Base-by-base conservation (phyloP, 2,329 filamentous ascomycete species). In the Pseudogymnoascus sp. region DNA sequence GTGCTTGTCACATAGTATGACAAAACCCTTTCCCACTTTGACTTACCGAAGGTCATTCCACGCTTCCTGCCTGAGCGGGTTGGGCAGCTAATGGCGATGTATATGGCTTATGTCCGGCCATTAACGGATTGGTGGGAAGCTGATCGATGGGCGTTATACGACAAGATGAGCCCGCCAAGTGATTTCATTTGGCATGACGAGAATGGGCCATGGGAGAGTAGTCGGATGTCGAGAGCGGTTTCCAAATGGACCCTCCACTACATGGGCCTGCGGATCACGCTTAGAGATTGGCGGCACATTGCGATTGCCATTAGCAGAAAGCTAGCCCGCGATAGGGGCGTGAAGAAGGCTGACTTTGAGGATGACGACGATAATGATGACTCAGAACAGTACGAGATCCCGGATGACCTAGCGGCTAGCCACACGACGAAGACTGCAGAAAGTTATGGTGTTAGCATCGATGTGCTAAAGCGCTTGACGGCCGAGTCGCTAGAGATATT, bases 401-500 rank as follows among this genome's bases (percentile, higher is more conserved):
- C 33, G 3, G 59, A 61, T n/a, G 35, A 61, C 35, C 59, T 61
- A n/a, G 59, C 59, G 11, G 59, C 59, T 29, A 38, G 16, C 35
- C 59, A 61, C 59, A 61, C 59, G 1, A 42, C 2, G 1, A 16
- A 61, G 59, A 61, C 33, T 10, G 33, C 59, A 21, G 59, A 29
- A 24, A 38, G 6, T 40, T 61, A 61, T 61, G 31, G 59, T 26
- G 59, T 40, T 21, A 61, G 10, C 14, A 59, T 65, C 61, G 38
- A 64, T 37, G 37, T 65, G 21, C 37, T 65, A n/a, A 65, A 65
- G 62, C 59, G 64, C 16, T 14, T 64, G 42, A 65, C 61, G 31
- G 62, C 62, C 14, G 59, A 65, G 42, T 64, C 62, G 19, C 64
- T 65, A 40, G 59, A 65, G 59, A 62, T 62, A 19, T 65, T 65